Evolutionary conservation across 768 basidiomycete species (phyloP).

Genomic region (Suillus variegatus): DNA sequence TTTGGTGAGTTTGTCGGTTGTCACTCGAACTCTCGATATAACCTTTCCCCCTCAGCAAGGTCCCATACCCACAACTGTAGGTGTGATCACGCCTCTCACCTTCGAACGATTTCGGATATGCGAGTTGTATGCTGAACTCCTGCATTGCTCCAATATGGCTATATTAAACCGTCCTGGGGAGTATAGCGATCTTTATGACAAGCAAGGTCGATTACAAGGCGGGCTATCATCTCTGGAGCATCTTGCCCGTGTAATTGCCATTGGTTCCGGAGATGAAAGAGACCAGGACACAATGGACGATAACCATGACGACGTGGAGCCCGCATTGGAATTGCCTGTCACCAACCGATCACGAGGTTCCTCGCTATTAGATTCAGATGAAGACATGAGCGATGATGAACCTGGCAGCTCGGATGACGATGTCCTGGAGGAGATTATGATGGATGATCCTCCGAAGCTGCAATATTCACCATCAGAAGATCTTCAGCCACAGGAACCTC

Average conservation of each 20-base stretch:
- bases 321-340: conserved; percentile 69
- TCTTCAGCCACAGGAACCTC: conserved; percentile 36
- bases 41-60: conserved; percentile 48
- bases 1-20: conserved; percentile 50
- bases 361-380: conserved; percentile 66
- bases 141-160: conserved; percentile 98
- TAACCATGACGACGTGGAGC: conserved; percentile 55
- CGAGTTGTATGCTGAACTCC: conserved; percentile 93
- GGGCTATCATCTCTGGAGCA: conserved; percentile 84
- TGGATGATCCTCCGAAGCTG: conserved; percentile 55
- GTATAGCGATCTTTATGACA: conserved; percentile 72
- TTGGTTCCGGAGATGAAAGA: conserved; percentile 54
- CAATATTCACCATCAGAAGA: conserved; percentile 29
- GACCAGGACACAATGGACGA: conserved; percentile 63
- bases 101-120: conserved; percentile 95
- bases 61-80: conserved; percentile 73
- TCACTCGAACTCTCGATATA: conserved; percentile 15
- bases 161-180: conserved; percentile 82
- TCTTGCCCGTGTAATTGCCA: conserved; percentile 79
- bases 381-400: conserved; percentile 74
- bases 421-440: conserved; percentile 79
- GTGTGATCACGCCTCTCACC: conserved; percentile 76
- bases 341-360: conserved; percentile 52
- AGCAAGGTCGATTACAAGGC: conserved; percentile 83
- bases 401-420: conserved; percentile 79